Base-by-base conservation (phyloP, 2,329 filamentous ascomycete genomes). In the Colletotrichum abscissum region DNA sequence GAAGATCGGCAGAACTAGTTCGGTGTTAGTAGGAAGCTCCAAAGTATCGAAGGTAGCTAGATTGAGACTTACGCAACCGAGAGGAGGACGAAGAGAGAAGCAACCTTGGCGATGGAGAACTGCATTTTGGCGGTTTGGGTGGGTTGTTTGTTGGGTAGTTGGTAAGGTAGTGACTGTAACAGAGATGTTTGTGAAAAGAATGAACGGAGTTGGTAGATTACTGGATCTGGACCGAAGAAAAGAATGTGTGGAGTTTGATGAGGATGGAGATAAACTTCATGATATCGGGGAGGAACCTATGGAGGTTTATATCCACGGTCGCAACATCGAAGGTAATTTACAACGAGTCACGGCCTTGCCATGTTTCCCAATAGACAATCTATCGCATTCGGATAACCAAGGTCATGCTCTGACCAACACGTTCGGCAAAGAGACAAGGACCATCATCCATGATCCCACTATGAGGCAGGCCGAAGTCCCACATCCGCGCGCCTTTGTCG, bases 1-100 rank as follows among this genome's bases (percentile, higher is more conserved):
- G 77, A 11, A 76, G 64, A 58, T 78, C 56, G 55, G 78, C 78
- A 11, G 77, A 28, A 2, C 75, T 78, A 24, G 12, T 26, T 11
- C 2, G 3, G 33, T 16, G 57, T 74, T 55, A 70, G 62, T 7
- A 8, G 22, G 7, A 1, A 5, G 3, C 4, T 8, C 14, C 12
- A 16, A 12, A 52, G 42, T 19, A 1, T n/a, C 9, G 24, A 16
- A 4, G 4, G 12, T 5, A 16, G 42, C 2, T 0, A 11, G n/a
- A n/a, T 3, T 1, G 14, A 24, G 24, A 70, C 73, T 59, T 66
- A 75, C 73, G 22, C 73, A 8, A 30, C 59, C 22, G 73, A 65
- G 6, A 64, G 0, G 16, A 75, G 22, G 24, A 35, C 19, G n/a
- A 75, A 62, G 72, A 74, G 1, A 38, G 63, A 65, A 22, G 69